These are phyloP conservation scores for Fennellomyces sp. DNA, from an alignment of 371 early-diverging fungal species.

Conservation along the genomic window DNA sequence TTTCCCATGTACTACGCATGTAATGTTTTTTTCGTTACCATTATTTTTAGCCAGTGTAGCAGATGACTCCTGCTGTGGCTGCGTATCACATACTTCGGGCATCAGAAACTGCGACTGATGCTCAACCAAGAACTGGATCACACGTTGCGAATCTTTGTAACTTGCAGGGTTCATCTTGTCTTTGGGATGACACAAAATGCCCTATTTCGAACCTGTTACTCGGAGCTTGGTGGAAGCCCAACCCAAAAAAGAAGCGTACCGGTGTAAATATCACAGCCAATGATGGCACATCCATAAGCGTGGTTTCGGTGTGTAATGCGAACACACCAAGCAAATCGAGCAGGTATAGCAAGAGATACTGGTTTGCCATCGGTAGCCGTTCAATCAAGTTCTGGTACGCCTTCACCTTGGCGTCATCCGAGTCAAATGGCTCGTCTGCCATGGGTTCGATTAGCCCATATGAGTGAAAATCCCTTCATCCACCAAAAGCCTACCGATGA, in stretches of 20 bases:
- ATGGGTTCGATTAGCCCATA: too few relatives aligned
- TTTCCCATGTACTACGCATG: too few relatives aligned
- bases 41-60: too few relatives aligned
- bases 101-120: constrained; percentile 45
- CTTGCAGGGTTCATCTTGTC: constrained; percentile 55
- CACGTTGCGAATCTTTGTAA: constrained; percentile 51
- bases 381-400: constrained; percentile 53
- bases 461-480: too few relatives aligned
- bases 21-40: too few relatives aligned
- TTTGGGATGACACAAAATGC: constrained; percentile 50
- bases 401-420: background rate
- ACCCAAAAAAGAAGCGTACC: constrained; percentile 19
- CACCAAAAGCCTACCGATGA: constrained; percentile 46
- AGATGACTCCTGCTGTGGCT: background rate
- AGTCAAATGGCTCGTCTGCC: background rate
- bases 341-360: constrained; percentile 60
- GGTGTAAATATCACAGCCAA: constrained; percentile 66
- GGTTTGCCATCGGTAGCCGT: constrained; percentile 52
- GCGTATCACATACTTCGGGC: constrained; percentile 13
- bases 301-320: constrained; percentile 41
- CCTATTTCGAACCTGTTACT: constrained; percentile 17
- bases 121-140: constrained; percentile 53
- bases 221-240: background rate
- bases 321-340: constrained; percentile 58
- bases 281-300: constrained; percentile 57